A percentile compares a stretch with the other conserved stretches of the same genome.
Conservation (phyloP, 140 eudicot species). For the Stevia rebaudiana region DNA sequence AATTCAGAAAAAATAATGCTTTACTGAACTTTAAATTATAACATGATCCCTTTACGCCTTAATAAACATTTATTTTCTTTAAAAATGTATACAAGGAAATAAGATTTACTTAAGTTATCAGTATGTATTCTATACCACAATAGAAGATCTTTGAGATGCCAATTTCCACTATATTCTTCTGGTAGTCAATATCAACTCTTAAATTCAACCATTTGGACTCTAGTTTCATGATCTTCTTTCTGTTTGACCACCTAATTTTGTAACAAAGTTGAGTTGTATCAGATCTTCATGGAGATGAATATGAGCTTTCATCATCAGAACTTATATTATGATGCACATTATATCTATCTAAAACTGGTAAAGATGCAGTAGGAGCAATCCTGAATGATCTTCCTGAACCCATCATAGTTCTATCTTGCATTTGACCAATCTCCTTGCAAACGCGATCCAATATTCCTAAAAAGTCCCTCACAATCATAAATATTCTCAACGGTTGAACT, state of each 20-base stretch:
- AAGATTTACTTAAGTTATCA: constrained; percentile 32
- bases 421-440: constrained; percentile 80
- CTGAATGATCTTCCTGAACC: constrained; percentile 77
- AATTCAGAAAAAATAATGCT: constrained; percentile 11
- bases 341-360: constrained; percentile 73
- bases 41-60: constrained; percentile 12
- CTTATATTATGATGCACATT: constrained; percentile 43
- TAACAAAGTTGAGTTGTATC: constrained; percentile 14
- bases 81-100: constrained; percentile 36
- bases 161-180: constrained; percentile 1
- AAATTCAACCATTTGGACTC: constrained; percentile 11
- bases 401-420: constrained; percentile 59
- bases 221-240: constrained; percentile 6
- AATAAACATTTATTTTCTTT: constrained; percentile 24
- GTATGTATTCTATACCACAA: constrained; percentile 30
- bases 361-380: constrained; percentile 62
- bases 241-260: constrained; percentile 19
- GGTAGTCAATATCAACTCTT: constrained; percentile 6
- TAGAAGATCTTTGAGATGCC: constrained; percentile 15
- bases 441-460: constrained; percentile 66
- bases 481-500: constrained; percentile 82
- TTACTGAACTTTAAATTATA: constrained; percentile 19
- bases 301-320: constrained; percentile 66
- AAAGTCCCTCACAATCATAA: constrained; percentile 84
- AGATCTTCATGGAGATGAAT: constrained; percentile 37